Evolutionary conservation across 129 eudicot genomes (phyloP), one percentile per base, ranked within the genome.

Genomic region (Flaveria robusta): DNA sequence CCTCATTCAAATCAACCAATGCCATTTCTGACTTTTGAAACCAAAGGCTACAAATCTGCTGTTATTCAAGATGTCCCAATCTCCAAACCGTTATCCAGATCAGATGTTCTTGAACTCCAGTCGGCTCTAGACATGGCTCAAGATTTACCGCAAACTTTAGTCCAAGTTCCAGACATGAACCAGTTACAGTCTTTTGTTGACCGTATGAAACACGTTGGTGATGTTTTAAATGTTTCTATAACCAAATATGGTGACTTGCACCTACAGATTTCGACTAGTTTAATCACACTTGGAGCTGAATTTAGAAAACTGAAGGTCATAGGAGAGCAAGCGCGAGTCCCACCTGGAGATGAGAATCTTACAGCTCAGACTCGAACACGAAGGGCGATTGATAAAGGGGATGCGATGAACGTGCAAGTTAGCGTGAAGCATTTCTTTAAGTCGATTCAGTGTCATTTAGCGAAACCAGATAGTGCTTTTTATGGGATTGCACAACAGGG

Each of bases 41-140:
- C 97, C 26, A 91, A 87, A 81, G 96, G 97, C 46, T 83, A 87
- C 67, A 86, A 82, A 64, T 89, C 96, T 68, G 93, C 99, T 50
- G 97, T 94, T 23, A 81, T 94, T 65, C 99, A 94, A 71, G 99
- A 94, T 64, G 93, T 94, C 5, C 99, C 99, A 45, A 86, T 94
- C 26, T 87, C 97, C 2, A 94, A 94, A 81, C 99, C 97, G 71
- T 77, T 94, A 49, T 94, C 97, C 3, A 87, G 99, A 45, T 60
- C 90, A 13, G 96, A 91, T 16, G 82, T 94, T 4, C 84, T 79
- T 31, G 96, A 90, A 74, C 97, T 93, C 23, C 96, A 91, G 75
- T 74, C 87, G 8, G 91, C 98, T 0, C 81, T 94, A 13, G 97
- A 89, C 24, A 78, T 68, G 65, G 89, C 97, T 10, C 97, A 91